phyloP scores from a whole-genome alignment of 1,284 basidiomycete genomes.

The Fomitopsis betulina region DNA sequence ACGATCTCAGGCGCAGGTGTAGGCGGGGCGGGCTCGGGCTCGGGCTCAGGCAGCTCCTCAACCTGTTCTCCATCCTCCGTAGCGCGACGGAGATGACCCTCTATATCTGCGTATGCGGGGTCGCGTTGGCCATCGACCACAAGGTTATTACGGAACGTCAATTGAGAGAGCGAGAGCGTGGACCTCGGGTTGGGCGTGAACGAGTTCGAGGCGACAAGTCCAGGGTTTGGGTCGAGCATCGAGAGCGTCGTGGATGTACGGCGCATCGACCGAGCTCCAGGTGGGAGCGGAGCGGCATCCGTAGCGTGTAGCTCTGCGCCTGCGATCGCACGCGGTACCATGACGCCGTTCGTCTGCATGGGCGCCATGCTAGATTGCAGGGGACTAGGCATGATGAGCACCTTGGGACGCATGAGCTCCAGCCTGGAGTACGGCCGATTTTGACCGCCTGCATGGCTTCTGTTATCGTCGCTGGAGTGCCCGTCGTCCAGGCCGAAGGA shows the following conservation, averaged over 20 bases:
- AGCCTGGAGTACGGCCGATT: conserved; percentile 63
- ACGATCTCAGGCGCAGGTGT: conserved; percentile 27
- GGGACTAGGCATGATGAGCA: conserved; percentile 83
- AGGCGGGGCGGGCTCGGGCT: conserved; percentile 25
- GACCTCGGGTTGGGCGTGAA: conserved; percentile 76
- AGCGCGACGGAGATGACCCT: conserved; percentile 56
- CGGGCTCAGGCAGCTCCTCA: conserved; percentile 33
- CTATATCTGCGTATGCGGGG: conserved; percentile 56
- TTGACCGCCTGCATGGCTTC: conserved; percentile 26
- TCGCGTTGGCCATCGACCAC: conserved; percentile 62
- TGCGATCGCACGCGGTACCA: conserved; percentile 35
- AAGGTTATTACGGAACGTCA: conserved; percentile 75
- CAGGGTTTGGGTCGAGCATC: conserved; percentile 18
- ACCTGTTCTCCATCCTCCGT: conserved; percentile 69
- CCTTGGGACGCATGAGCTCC: conserved; percentile 74
- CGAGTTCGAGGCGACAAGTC: conserved; percentile 45
- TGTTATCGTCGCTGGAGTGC: conserved; percentile 31
- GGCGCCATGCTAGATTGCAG: conserved; percentile 48
- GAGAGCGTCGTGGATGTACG: conserved; percentile 36
- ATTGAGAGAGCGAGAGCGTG: conserved; percentile 68
- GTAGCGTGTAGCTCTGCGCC: conserved; percentile 55
- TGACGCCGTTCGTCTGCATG: conserved; percentile 21
- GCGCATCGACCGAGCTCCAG: conserved; percentile 55
- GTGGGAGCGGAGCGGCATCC: conserved; percentile 67
- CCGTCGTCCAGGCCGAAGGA: conserved; percentile 61